A percentile compares a stretch with the other conserved stretches of the same genome.
Evolutionary conservation across 2,329 filamentous ascomycete species (phyloP).

Genomic region (Alternaria gansuensis): DNA sequence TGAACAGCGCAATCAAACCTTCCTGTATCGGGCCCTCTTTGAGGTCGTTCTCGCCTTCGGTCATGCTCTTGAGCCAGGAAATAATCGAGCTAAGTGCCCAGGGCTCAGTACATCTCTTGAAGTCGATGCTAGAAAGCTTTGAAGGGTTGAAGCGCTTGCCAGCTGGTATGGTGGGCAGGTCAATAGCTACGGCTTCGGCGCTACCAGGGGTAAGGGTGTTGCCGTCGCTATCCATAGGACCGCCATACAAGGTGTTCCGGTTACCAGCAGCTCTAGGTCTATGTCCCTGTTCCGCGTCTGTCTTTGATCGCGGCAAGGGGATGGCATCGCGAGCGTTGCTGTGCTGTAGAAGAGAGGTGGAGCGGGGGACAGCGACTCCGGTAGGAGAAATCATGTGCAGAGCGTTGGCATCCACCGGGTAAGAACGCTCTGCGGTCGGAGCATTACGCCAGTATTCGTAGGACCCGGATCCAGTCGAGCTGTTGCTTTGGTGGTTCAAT

Average conservation of each 20-base stretch:
- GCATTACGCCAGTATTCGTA: constrained; percentile 60
- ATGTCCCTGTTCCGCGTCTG: constrained; percentile 77
- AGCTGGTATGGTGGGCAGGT: constrained; percentile 83
- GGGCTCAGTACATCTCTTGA: constrained; percentile 84
- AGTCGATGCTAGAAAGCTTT: constrained; percentile 82
- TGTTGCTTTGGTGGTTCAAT: constrained; percentile 50
- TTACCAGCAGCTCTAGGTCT: constrained; percentile 53
- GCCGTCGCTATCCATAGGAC: constrained; percentile 55
- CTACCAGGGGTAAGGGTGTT: constrained; percentile 64
- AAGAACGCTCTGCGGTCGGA: constrained; percentile 44
- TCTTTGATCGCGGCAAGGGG: constrained; percentile 89
- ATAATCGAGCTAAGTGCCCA: constrained; percentile 94
- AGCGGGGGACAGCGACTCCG: constrained; percentile 48
- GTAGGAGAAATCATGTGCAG: constrained; percentile 46
- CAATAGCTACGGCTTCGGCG: constrained; percentile 69
- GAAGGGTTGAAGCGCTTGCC: constrained; percentile 84
- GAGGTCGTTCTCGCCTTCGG: constrained; percentile 88
- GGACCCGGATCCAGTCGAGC: constrained; percentile 42
- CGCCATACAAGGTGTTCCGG: constrained; percentile 49
- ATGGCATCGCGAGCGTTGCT: constrained; percentile 80
- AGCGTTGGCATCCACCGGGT: constrained; percentile 44
- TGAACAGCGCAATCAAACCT: constrained; percentile 87
- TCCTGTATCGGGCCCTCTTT: constrained; percentile 86
- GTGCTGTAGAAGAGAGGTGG: constrained; percentile 77
- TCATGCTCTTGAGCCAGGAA: constrained; percentile 85